Conservation (phyloP, 805 yeast species). For the Nakazawaea ishiwadae region DNA sequence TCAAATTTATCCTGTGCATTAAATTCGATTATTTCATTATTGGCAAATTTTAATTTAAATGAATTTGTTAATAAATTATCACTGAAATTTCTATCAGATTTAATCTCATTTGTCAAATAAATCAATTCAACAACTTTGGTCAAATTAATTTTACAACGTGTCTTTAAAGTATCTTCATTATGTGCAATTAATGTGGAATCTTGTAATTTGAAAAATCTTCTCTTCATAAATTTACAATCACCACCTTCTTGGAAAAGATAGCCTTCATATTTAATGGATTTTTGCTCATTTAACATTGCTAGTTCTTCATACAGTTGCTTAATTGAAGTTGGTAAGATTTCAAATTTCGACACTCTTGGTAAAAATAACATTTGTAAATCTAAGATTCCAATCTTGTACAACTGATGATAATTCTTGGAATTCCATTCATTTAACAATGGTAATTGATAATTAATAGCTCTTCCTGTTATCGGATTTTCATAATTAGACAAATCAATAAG, state of each 20-base stretch:
- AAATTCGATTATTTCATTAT: slow-evolving; percentile 79
- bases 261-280: slow-evolving; percentile 47
- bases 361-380: slow-evolving; percentile 65
- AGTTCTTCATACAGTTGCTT: slow-evolving; percentile 43
- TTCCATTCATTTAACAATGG: slow-evolving; percentile 81
- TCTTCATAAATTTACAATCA: slow-evolving; percentile 70
- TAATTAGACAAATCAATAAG: slow-evolving; percentile 59
- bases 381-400: slow-evolving; percentile 62
- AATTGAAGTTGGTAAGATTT: slow-evolving; percentile 68
- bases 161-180: slow-evolving; percentile 61
- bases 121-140: slow-evolving; percentile 56
- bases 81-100: slow-evolving; percentile 52
- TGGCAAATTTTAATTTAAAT: slow-evolving; percentile 68
- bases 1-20: slow-evolving; percentile 71
- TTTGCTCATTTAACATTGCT: slow-evolving; percentile 29
- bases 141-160: slow-evolving; percentile 73
- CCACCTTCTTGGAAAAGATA: slow-evolving; percentile 88
- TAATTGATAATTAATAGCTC: slow-evolving; percentile 44
- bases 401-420: slow-evolving; percentile 31
- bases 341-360: slow-evolving; percentile 56
- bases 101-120: slow-evolving; percentile 30
- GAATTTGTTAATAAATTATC: slow-evolving; percentile 71
- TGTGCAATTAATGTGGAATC: slow-evolving; percentile 75
- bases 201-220: slow-evolving; percentile 68
- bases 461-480: slow-evolving; percentile 51